A percentile compares a stretch with the other conserved stretches of the same genome.
phyloP scores from a whole-genome alignment of 108 stramenopile genomes.

The Cyclotella kingstonii region DNA sequence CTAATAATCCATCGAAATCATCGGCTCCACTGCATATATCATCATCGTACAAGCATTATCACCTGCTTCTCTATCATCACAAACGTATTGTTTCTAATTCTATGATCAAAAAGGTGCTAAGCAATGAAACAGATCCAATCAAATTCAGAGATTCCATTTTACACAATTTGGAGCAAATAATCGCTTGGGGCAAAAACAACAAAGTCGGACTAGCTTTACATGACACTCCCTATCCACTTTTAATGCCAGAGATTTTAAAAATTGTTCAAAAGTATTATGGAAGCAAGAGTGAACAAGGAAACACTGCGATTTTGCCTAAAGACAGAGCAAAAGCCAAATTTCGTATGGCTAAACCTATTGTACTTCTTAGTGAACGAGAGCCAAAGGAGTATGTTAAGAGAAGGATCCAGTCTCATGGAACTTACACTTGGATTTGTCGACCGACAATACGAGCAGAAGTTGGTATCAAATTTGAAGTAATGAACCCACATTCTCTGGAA shows the following conservation, averaged over 20 bases:
- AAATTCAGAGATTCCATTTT: constrained; percentile 11
- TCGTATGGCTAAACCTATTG: constrained; percentile 6
- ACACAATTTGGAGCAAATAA: constrained; percentile 17
- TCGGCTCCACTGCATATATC: not conserved
- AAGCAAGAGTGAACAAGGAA: not conserved
- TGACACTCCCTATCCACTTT: constrained; percentile 30
- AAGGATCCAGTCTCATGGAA: constrained; percentile 13
- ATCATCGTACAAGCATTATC: not conserved
- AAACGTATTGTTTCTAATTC: constrained; percentile 8
- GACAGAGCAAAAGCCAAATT: not conserved
- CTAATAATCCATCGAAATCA: not conserved
- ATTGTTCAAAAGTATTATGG: constrained; percentile 22
- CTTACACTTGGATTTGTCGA: constrained; percentile 15
- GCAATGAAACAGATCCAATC: constrained; percentile 12
- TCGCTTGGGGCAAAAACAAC: constrained; percentile 19
- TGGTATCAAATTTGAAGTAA: constrained; percentile 1
- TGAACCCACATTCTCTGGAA: constrained; percentile 11
- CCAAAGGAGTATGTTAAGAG: constrained; percentile 8
- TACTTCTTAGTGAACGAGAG: constrained; percentile 35
- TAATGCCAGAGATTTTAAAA: constrained; percentile 30
- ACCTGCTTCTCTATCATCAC: constrained; percentile 1
- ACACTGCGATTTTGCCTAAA: not conserved
- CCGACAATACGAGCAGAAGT: not conserved
- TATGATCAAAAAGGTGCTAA: not conserved
- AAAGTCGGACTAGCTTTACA: constrained; percentile 23